Percentiles rank a stretch among this genome's conserved stretches.
These are phyloP conservation scores for Hypomontagnella monticulosa DNA, from an alignment of 495 filamentous ascomycete species.

Conservation along the genomic window DNA sequence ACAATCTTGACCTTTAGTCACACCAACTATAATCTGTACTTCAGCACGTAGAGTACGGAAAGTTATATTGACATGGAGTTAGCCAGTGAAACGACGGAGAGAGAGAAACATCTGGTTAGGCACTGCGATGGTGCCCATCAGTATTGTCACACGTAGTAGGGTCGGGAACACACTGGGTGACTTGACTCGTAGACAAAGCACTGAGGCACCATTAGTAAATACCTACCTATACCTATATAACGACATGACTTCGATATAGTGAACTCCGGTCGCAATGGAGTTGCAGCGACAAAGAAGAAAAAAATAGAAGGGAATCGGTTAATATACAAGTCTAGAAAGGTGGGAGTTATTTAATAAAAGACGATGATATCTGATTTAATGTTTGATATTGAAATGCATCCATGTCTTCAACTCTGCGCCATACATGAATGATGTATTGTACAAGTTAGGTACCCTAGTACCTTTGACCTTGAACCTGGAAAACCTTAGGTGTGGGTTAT, in stretches of 20 bases:
- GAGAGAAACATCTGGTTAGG: conserved; percentile 13
- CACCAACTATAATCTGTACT: neutral
- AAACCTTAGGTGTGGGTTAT: conserved; percentile 9
- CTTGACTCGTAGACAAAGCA: too few relatives aligned
- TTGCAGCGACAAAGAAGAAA: conserved; percentile 15
- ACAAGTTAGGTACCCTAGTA: conserved; percentile 2
- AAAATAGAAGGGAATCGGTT: conserved; percentile 8
- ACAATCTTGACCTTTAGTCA: conserved; percentile 2
- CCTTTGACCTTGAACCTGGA: neutral
- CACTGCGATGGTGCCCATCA: conserved; percentile 10
- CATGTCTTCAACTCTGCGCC: too few relatives aligned
- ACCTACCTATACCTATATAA: too few relatives aligned
- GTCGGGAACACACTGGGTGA: conserved; percentile 5
- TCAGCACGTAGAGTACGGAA: conserved; percentile 6
- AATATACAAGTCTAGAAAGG: conserved; percentile 17
- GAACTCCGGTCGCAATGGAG: conserved; percentile 2
- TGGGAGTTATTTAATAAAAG: conserved; percentile 17
- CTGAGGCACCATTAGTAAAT: neutral
- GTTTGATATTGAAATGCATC: conserved; percentile 6
- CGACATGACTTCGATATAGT: neutral
- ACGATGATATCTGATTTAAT: conserved; percentile 14
- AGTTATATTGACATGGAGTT: conserved; percentile 15
- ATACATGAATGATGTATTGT: too few relatives aligned
- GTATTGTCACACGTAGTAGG: conserved; percentile 19
- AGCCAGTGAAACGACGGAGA: conserved; percentile 18